Evolutionary conservation across 2,329 filamentous ascomycete genomes (phyloP), one percentile per base, ranked within the genome.

Genomic region (Penicillium sclerotiorum): DNA sequence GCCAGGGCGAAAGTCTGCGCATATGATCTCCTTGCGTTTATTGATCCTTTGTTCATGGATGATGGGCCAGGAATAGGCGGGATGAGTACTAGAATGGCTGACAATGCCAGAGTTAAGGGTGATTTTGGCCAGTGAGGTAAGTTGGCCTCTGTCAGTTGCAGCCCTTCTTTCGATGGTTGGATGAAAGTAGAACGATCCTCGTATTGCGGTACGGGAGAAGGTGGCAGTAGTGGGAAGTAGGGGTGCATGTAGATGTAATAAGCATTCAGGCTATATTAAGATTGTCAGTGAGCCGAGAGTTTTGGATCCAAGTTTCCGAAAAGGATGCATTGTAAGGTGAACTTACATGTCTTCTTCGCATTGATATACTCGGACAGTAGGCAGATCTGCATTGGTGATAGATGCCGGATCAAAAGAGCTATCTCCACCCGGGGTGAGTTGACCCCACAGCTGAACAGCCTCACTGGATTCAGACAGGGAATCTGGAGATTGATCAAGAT

Each of bases 191-290:
- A 33, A 2, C 28, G 38, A 36, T 64, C 59, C 33, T 56, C 46
- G 28, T 53, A 47, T 18, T 37, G 50, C 0, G 48, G 45, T n/a
- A 17, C 12, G 3, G 50, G 23, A 1, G 57, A 36, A 5, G 56
- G 48, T 0, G 60, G 63, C 4, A 64, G 41, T n/a, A 64, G 18
- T 2, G 62, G 59, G 15, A 64, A 43, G 37, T 61, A 64, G 20
- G 59, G 53, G 33, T 64, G 63, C 35, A 65, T 58, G 27, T 54
- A 62, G 3, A 64, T 53, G 30, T 65, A 64, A 42, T 65, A 64
- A 5, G 61, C 59, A 30, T 63, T 63, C 15, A 52, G 8, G 35
- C 62, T 65, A 13, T 5, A 13, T 20, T 6, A 15, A 17, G 3
- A 12, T 15, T 35, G n/a, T n/a, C n/a, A n/a, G n/a, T n/a, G n/a